A percentile compares a stretch with the other conserved stretches of the same genome.
These are phyloP conservation scores for Penicillium sp. DNA, from an alignment of 2,329 filamentous ascomycete genomes.

Conservation along the genomic window DNA sequence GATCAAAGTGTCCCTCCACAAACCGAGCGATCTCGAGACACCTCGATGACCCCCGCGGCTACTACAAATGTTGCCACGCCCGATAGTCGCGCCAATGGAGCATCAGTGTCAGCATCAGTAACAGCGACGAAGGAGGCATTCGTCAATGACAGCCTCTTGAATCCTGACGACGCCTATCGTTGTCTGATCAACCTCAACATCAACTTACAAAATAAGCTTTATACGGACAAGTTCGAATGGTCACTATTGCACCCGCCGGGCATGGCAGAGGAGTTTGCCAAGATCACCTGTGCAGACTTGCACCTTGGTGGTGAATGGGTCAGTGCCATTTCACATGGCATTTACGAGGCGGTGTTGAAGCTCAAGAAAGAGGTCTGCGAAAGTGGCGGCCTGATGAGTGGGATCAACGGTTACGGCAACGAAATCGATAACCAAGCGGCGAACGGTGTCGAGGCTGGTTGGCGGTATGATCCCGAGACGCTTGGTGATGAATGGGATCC, in stretches of 20 bases:
- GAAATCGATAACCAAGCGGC: conserved; percentile 90
- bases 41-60: conserved; percentile 58
- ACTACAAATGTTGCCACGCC: conserved; percentile 60
- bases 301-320: conserved; percentile 92
- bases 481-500: conserved; percentile 84
- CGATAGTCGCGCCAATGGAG: conserved; percentile 49
- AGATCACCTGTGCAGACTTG: conserved; percentile 88
- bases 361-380: conserved; percentile 97
- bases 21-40: conserved; percentile 54
- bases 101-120: conserved; percentile 29
- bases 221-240: conserved; percentile 98
- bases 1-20: conserved; percentile 24
- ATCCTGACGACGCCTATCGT: conserved; percentile 91
- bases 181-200: conserved; percentile 91
- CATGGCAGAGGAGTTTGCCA: conserved; percentile 89
- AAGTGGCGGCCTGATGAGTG: conserved; percentile 80
- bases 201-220: conserved; percentile 86
- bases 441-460: conserved; percentile 81
- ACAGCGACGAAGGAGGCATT: conserved; percentile 40
- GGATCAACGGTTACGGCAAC: conserved; percentile 66
- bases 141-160: conserved; percentile 73
- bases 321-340: conserved; percentile 90
- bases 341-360: conserved; percentile 90
- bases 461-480: conserved; percentile 93
- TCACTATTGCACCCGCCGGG: conserved; percentile 89